phyloP scores from a whole-genome alignment of 2,329 filamentous ascomycete genomes.

The Sporothrix dimorphospora region DNA sequence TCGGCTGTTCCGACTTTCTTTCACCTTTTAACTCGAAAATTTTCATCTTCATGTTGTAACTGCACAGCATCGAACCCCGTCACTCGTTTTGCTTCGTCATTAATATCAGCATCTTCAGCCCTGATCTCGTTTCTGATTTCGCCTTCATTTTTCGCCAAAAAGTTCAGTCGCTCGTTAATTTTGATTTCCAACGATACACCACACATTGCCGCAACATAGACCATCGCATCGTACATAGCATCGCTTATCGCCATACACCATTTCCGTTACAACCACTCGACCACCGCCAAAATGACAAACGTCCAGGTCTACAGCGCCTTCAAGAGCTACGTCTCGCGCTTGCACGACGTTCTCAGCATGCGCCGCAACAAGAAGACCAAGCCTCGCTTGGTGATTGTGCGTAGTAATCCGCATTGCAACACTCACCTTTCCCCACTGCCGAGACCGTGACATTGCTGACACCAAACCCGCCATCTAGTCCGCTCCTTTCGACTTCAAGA shows the following conservation, averaged over 20 bases:
- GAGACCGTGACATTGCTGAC: constrained; percentile 13
- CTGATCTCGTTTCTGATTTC: not conserved
- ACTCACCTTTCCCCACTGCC: too few species aligned
- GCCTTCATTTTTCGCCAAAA: constrained; percentile 14
- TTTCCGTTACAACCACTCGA: not conserved
- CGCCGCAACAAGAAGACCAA: constrained; percentile 49
- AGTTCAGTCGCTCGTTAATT: constrained; percentile 16
- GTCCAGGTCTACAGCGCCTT: constrained; percentile 43
- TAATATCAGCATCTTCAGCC: not conserved
- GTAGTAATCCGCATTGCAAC: constrained; percentile 31
- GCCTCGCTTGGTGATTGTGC: constrained; percentile 52
- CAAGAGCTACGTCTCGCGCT: constrained; percentile 49
- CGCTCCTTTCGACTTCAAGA: constrained; percentile 61
- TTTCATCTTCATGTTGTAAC: constrained; percentile 9
- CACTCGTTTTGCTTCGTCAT: constrained; percentile 19
- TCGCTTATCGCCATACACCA: constrained; percentile 3
- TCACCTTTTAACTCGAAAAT: not conserved
- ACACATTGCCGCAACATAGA: not conserved
- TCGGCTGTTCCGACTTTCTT: not conserved
- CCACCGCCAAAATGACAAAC: constrained; percentile 12
- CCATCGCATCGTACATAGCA: constrained; percentile 6
- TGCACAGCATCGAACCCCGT: not conserved
- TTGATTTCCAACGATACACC: constrained; percentile 2
- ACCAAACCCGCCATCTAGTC: constrained; percentile 47
- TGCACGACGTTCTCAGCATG: constrained; percentile 49